Evolutionary conservation across 345 rosid species (phyloP), one percentile per base, ranked within the genome.

Genomic region (Microcos paniculata): DNA sequence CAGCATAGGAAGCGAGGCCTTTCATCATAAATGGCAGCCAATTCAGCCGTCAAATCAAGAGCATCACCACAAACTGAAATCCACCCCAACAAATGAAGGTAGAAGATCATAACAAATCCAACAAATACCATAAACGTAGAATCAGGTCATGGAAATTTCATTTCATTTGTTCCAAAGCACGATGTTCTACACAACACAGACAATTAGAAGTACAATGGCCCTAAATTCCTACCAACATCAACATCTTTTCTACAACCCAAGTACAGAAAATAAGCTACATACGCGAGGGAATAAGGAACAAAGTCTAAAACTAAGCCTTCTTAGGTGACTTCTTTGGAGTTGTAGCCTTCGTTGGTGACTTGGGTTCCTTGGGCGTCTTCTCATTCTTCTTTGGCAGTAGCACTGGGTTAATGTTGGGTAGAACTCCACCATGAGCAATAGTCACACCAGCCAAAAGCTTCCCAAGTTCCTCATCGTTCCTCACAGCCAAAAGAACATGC

Each of bases 401-500:
- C 23, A 90, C 81, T 0, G 92, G 93, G 83, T 92, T 90, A 72
- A 87, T 88, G 87, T 88, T 91, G 1, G 93, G 93, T 58, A 89
- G 79, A 2, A 91, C 93, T 3, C 96, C 96, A 4, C 96, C 91
- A n/a, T 91, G 90, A n/a, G 93, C 96, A 19, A 89, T 91, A 1
- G 93, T 91, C 48, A 91, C 93, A 6, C 92, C 93, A 8, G 88
- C 81, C 4, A 91, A 87, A 30, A 91, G 82, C 80, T 81, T 91
- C 31, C 96, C 92, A 51, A 91, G 79, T 69, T 91, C 93, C 65
- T 89, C 96, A 30, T 91, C 96, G 13, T 91, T 91, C 81, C 96
- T 88, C 70, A 91, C 88, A 0, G 96, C 93, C 74, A 91, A 74
- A 2, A 91, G 80, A 24, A 89, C 82, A 75, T 91, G 92, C 21